phyloP scores from a whole-genome alignment of 192 early-diverging fungal genomes.

The Thamnidium elegans region DNA sequence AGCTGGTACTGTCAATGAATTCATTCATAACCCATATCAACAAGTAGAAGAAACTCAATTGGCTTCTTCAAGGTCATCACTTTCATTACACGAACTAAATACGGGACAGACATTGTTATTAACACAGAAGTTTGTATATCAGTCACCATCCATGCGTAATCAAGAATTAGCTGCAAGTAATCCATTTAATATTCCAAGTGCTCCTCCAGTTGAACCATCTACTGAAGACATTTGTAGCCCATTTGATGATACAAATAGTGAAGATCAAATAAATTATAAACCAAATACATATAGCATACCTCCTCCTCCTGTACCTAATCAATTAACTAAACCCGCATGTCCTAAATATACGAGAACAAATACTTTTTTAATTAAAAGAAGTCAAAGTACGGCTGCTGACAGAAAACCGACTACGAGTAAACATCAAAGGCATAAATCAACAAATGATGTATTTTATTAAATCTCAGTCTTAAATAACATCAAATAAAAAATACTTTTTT shows the following conservation, averaged over 20 bases:
- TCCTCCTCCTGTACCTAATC: slow-evolving; percentile 17
- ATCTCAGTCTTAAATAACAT: too few species aligned
- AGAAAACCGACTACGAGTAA: background rate
- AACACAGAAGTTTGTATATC: slow-evolving; percentile 25
- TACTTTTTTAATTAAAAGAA: slow-evolving; percentile 1
- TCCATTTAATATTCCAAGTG: slow-evolving; percentile 9
- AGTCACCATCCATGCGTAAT: slow-evolving; percentile 10
- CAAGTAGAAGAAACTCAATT: background rate
- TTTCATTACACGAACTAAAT: slow-evolving; percentile 1
- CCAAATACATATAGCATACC: slow-evolving; percentile 13
- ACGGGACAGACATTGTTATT: slow-evolving; percentile 20
- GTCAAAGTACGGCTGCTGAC: slow-evolving; percentile 3
- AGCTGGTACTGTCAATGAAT: slow-evolving; percentile 1
- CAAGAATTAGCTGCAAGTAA: background rate
- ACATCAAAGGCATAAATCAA: slow-evolving; percentile 11
- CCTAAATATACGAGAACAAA: slow-evolving; percentile 10
- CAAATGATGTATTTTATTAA: too few species aligned
- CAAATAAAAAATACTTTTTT: too few species aligned
- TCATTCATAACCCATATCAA: slow-evolving; percentile 5
- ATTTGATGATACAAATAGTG: slow-evolving; percentile 4
- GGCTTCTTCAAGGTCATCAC: background rate
- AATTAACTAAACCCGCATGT: slow-evolving; percentile 17
- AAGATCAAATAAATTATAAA: slow-evolving; percentile 11
- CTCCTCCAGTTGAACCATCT: background rate
- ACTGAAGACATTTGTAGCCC: background rate